These are phyloP conservation scores for Pugionium dolabratum DNA, from an alignment of 345 rosid genomes.

Conservation along the genomic window DNA sequence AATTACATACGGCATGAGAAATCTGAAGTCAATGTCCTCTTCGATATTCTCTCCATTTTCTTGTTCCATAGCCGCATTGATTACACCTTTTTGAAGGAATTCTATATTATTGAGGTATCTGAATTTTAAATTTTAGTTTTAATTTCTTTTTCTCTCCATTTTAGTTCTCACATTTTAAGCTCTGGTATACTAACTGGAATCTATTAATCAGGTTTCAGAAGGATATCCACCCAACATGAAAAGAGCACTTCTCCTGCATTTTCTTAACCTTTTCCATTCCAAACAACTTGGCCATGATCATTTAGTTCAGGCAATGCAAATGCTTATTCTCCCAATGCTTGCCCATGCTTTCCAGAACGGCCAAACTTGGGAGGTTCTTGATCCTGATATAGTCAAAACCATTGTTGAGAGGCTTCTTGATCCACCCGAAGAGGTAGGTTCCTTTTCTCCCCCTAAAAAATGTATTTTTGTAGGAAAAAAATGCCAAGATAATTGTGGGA, in stretches of 20 bases:
- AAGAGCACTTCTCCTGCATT: slow-evolving; percentile 83
- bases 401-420: slow-evolving; percentile 99
- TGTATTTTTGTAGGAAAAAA: neutral
- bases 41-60: slow-evolving; percentile 91
- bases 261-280: slow-evolving; percentile 84
- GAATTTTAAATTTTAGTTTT: slow-evolving; percentile 4
- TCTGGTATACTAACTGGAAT: slow-evolving; percentile 34
- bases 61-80: slow-evolving; percentile 91
- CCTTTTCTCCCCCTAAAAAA: slow-evolving; percentile 15
- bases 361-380: slow-evolving; percentile 96
- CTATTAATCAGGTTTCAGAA: slow-evolving; percentile 76
- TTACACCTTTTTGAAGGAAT: slow-evolving; percentile 96
- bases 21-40: slow-evolving; percentile 82
- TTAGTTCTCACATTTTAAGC: slow-evolving; percentile 21
- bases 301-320: slow-evolving; percentile 95
- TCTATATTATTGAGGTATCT: slow-evolving; percentile 93
- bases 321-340: slow-evolving; percentile 99
- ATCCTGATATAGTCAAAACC: slow-evolving; percentile 77
- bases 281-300: slow-evolving; percentile 95
- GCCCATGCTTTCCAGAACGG: slow-evolving; percentile 89
- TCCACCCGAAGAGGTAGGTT: slow-evolving; percentile 96
- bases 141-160: neutral
- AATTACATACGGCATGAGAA: slow-evolving; percentile 86
- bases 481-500: neutral
- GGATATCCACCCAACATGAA: slow-evolving; percentile 85